Base-by-base conservation (phyloP, 2,329 filamentous ascomycete genomes). In the Beauveria sp. region DNA sequence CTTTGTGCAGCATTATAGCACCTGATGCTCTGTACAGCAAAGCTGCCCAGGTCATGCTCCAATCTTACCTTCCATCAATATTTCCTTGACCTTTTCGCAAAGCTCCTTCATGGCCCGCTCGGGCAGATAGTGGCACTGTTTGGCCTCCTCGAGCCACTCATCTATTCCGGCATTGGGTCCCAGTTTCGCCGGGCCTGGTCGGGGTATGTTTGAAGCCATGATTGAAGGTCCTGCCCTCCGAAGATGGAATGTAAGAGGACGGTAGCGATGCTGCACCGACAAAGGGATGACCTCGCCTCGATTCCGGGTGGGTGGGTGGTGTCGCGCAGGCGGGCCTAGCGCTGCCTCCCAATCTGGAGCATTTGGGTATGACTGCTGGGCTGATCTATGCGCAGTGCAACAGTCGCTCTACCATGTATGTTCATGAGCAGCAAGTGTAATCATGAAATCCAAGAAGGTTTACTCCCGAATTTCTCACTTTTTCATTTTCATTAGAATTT, bases 71-170 rank as follows among this genome's bases (percentile, higher is more conserved):
- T 99, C 94, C 94, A 99, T 99, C 70, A 99, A 83, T 66, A 91
- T 96, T 77, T 97, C 94, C 80, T 99, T 99, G 63, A 97, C 94
- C 72, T 96, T 96, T 79, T 99, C 94, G 75, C 94, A 99, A 54
- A 99, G 83, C 75, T 96, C 90, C 82, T 99, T 99, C 94, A 99
- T 99, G 70, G 96, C 91, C 64, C 88, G 79, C 77, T 99, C 94
- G 55, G 94, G 94, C 57, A 99, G 84, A 74, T 97, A 97, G 75
- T 96, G 94, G 79, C 94, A 97, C 76, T 94, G 90, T 77, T 96
- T 97, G 50, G 94, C 94, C 75, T 96, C 90, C 72, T 94, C 90
- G 37, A 99, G 83, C 94, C 94, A 99, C 78, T 97, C 92, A 73
- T 97, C 91, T 40, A 96, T 86, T 16, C 91, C 91, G 44, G 92